Evolutionary conservation across 768 basidiomycete species (phyloP), one percentile per base, ranked within the genome.

Genomic region (Exidia glandulosa): DNA sequence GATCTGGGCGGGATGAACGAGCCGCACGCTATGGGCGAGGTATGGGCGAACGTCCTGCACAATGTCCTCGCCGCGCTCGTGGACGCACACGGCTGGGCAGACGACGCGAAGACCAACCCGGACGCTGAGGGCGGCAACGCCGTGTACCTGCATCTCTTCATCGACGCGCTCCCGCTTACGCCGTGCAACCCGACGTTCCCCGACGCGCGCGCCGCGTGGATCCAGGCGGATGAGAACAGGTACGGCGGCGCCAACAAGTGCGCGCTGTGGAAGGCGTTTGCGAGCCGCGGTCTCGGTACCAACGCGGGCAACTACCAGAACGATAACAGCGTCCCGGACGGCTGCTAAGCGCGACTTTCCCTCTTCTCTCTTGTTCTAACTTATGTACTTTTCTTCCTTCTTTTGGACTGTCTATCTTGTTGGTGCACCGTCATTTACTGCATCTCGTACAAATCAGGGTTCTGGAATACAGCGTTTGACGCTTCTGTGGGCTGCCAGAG

Each of bases 201-300:
- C 32, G 45, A 59, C 27, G 58, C 58, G 7, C 58, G 58, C 14
- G 58, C 45, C 16, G 45, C 58, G 3, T 59, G 58, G 58, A 50
- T 59, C 50, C 50, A 80, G 65, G 80, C 81, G 5, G 81, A 82
- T 64, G 65, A 65, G 50, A 78, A 80, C 66, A 71, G 77, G 6
- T 81, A 72, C 66, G 65, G 59, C 4, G 79, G 80, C 50, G 71
- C 69, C 13, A 77, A 81, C 65, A 75, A 65, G 52, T 81, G 80
- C 62, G 67, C 68, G 5, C 63, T 82, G 30, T 77, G 73, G 70
- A 74, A 66, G 14, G 75, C 70, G 16, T 82, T 82, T 58, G 80
- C 80, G 3, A 77, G 75, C 62, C 74, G 75, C 37, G 81, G 81
- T 2, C 72, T 82, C n/a, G 80, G 80, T 2, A 59, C 73, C 29